phyloP scores from a whole-genome alignment of 768 basidiomycete species.

The Symmetrospora coprosmae region DNA sequence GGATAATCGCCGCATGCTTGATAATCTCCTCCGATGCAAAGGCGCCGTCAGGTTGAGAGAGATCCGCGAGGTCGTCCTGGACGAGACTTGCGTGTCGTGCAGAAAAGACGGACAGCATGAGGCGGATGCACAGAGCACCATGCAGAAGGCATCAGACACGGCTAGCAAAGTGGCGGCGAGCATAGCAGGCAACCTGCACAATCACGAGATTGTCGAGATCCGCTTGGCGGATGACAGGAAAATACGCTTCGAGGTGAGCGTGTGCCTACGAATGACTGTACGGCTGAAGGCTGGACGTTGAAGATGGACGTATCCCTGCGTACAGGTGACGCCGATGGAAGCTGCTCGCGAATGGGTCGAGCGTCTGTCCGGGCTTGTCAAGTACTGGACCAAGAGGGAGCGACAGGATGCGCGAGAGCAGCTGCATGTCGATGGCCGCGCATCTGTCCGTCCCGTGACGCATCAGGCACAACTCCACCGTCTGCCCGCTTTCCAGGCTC shows the following conservation, averaged over 20 bases:
- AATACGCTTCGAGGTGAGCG: background rate
- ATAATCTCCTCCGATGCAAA: background rate
- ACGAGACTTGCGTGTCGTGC: background rate
- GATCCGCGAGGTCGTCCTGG: background rate
- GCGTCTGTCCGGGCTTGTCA: background rate
- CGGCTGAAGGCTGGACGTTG: background rate
- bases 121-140: no score
- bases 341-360: constrained; percentile 1
- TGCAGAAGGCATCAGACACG: no score
- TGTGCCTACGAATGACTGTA: background rate
- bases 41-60: constrained; percentile 3
- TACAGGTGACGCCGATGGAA: background rate
- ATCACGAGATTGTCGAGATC: background rate
- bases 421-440: no score
- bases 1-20: background rate
- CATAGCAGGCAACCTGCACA: background rate
- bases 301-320: background rate
- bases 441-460: no score
- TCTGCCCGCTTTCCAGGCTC: background rate
- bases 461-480: no score
- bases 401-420: constrained; percentile 3
- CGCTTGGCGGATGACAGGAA: background rate
- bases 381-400: constrained; percentile 1
- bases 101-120: background rate
- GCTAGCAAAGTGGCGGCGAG: background rate